Evolutionary conservation across 345 rosid genomes (phyloP).

Genomic region (Psidium friedrichsthalianum): DNA sequence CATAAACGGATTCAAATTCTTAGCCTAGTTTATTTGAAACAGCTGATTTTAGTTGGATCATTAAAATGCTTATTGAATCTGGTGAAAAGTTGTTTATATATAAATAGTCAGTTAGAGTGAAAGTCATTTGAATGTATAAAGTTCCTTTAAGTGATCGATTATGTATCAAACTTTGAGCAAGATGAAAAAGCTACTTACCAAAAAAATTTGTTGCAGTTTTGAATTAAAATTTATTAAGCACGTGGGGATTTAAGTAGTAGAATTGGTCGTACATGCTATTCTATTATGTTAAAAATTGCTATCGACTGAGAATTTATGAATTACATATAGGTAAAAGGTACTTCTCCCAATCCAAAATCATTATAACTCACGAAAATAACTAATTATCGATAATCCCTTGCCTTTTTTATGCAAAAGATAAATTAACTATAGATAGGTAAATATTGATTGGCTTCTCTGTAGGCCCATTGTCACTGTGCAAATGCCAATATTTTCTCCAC

Average conservation of each 20-base stretch:
- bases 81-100: neutral
- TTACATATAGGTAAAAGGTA: neutral
- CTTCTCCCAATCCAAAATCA: neutral
- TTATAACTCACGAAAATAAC: neutral
- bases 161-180: neutral
- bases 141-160: neutral
- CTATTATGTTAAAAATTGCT: neutral
- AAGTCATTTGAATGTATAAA: neutral
- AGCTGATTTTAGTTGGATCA: neutral
- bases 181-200: neutral
- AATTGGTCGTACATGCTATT: neutral
- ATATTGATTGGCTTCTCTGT: neutral
- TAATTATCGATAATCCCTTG: neutral
- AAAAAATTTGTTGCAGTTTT: accelerated
- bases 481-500: neutral
- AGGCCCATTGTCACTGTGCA: neutral
- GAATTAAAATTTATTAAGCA: neutral
- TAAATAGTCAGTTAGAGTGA: neutral
- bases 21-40: too few relatives aligned
- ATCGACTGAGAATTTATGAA: neutral
- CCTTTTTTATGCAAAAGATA: neutral
- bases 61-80: neutral
- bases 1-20: neutral
- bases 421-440: neutral
- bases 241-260: neutral